phyloP scores from a whole-genome alignment of 2,329 filamentous ascomycete species.

The Celoporthe dispersa region DNA sequence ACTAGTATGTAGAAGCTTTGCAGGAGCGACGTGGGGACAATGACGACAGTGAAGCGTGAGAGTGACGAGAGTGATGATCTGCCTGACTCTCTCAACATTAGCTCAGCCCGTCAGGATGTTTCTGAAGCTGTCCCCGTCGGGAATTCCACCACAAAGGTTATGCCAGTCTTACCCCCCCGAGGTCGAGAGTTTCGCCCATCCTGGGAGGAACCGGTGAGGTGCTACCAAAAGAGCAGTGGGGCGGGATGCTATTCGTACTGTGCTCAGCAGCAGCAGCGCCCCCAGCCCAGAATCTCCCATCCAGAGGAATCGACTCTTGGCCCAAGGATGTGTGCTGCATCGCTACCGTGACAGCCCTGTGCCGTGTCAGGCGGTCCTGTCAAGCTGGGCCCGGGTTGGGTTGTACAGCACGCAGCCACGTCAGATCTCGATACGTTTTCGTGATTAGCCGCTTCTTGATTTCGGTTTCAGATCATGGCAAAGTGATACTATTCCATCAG shows the following conservation, averaged over 20 bases:
- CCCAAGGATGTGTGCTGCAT: background rate
- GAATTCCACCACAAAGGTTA: background rate
- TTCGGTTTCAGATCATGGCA: conserved; percentile 2
- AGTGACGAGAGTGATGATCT: background rate
- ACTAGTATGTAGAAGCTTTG: background rate
- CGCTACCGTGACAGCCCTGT: background rate
- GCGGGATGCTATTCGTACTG: background rate
- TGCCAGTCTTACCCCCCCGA: background rate
- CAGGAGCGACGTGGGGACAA: conserved; percentile 2
- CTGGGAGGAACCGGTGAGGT: background rate
- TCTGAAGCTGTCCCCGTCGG: background rate
- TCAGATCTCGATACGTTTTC: background rate
- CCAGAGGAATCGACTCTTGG: background rate
- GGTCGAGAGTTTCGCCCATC: background rate
- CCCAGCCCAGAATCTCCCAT: background rate
- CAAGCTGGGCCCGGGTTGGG: background rate
- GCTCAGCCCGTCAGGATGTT: conserved; percentile 1
- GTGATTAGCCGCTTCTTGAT: background rate
- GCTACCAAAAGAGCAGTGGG: background rate
- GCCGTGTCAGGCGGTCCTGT: background rate
- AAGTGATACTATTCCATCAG: background rate
- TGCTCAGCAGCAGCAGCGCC: background rate
- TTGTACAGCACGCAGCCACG: background rate
- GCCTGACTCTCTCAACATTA: background rate
- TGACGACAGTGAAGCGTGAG: conserved; percentile 12